Evolutionary conservation across 2,329 filamentous ascomycete genomes (phyloP).

Genomic region (Aquanectria penicillioides): DNA sequence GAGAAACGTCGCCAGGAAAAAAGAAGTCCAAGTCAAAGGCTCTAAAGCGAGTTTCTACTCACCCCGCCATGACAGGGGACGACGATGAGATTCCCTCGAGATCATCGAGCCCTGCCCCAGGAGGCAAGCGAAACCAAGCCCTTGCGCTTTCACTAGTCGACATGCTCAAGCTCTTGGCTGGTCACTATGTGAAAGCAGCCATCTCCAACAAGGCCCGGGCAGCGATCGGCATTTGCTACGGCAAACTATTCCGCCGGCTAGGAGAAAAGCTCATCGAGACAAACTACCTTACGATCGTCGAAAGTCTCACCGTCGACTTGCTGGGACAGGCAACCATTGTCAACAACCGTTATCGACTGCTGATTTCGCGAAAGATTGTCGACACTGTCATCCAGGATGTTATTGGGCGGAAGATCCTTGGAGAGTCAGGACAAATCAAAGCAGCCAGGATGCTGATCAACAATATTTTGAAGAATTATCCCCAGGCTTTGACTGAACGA

Average conservation of each 20-base stretch:
- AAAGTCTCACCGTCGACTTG: constrained; percentile 82
- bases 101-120: constrained; percentile 77
- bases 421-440: constrained; percentile 87
- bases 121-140: constrained; percentile 74
- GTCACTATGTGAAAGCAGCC: constrained; percentile 80
- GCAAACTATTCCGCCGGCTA: constrained; percentile 79
- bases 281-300: constrained; percentile 83
- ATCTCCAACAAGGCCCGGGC: constrained; percentile 85
- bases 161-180: constrained; percentile 80
- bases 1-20: constrained; percentile 63
- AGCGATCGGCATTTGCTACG: constrained; percentile 88
- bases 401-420: constrained; percentile 82
- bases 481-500: constrained; percentile 86
- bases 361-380: constrained; percentile 86
- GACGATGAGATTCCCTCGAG: constrained; percentile 77
- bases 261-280: constrained; percentile 85
- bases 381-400: constrained; percentile 86
- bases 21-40: constrained; percentile 74
- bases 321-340: constrained; percentile 79
- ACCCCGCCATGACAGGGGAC: constrained; percentile 70
- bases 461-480: constrained; percentile 92
- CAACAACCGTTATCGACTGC: constrained; percentile 86
- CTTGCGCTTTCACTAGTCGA: constrained; percentile 81
- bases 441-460: constrained; percentile 86
- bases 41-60: constrained; percentile 67